phyloP scores from a whole-genome alignment of 352 stramenopile species.

The Pythium monospermum region DNA sequence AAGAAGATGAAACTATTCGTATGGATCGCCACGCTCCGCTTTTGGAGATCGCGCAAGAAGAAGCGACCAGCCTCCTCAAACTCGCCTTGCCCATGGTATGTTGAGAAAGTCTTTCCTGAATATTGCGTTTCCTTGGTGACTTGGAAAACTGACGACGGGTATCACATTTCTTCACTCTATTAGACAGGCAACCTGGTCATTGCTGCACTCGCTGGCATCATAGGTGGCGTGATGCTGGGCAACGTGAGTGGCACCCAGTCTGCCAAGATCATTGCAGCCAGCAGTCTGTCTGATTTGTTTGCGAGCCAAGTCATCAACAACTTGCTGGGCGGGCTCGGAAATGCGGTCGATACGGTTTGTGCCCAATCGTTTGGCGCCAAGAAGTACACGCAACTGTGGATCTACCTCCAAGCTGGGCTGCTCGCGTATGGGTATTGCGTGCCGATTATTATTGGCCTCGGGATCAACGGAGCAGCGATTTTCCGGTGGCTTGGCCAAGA shows the following conservation, averaged over 20 bases:
- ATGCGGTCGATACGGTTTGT: slow-evolving; percentile 33
- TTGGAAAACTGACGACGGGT: neutral
- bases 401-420: slow-evolving; percentile 35
- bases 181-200: neutral
- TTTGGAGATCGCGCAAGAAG: slow-evolving; percentile 5
- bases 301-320: slow-evolving; percentile 2
- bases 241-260: neutral
- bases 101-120: neutral
- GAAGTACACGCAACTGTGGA: slow-evolving; percentile 30
- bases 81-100: slow-evolving; percentile 14
- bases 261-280: neutral
- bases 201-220: neutral
- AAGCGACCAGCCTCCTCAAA: slow-evolving; percentile 2
- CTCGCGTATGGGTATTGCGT: slow-evolving; percentile 17
- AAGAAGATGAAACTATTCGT: neutral
- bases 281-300: slow-evolving; percentile 6
- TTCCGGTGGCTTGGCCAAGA: slow-evolving; percentile 32
- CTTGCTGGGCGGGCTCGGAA: neutral
- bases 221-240: neutral
- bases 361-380: slow-evolving; percentile 37
- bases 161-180: slow-evolving; percentile 16
- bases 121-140: neutral
- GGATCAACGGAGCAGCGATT: slow-evolving; percentile 21
- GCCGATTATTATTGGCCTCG: slow-evolving; percentile 10
- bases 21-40: neutral